Evolutionary conservation across 208 protist genomes (phyloP).

Genomic region (Lotmaria passim): DNA sequence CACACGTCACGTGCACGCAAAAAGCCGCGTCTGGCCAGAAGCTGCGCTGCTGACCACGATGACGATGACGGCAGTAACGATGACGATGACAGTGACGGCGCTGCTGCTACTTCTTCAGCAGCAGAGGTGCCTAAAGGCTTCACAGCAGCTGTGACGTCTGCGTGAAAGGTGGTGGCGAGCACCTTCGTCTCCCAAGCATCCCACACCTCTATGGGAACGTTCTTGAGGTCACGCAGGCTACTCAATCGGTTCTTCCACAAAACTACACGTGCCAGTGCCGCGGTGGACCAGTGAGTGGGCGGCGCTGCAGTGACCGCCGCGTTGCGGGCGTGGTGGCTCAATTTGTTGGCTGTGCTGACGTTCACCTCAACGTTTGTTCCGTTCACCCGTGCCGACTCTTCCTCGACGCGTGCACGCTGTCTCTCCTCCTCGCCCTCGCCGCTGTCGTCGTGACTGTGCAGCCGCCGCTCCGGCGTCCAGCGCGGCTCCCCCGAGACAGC

Average conservation of each 20-base stretch:
- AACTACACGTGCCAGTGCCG: constrained; percentile 28
- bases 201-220: constrained; percentile 4
- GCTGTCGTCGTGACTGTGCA: constrained; percentile 26
- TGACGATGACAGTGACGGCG: not conserved
- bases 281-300: constrained; percentile 23
- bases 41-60: constrained; percentile 21
- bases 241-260: constrained; percentile 26
- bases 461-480: constrained; percentile 34
- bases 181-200: constrained; percentile 27
- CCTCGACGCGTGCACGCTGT: not conserved
- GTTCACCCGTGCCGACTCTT: not conserved
- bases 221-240: constrained; percentile 7
- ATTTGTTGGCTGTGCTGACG: not conserved
- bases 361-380: not conserved
- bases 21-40: constrained; percentile 29
- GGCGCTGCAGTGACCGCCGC: not conserved
- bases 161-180: constrained; percentile 35
- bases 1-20: constrained; percentile 26
- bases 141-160: constrained; percentile 2
- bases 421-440: constrained; percentile 13
- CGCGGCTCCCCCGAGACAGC: constrained; percentile 52
- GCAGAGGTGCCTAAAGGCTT: too few relatives aligned
- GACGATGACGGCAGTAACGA: too few relatives aligned
- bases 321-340: not conserved
- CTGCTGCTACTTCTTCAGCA: too few relatives aligned